Percentiles rank a stretch among this genome's conserved stretches.
Conservation (phyloP, 108 stramenopile species). For the Pseudonitzschia multistriata region DNA sequence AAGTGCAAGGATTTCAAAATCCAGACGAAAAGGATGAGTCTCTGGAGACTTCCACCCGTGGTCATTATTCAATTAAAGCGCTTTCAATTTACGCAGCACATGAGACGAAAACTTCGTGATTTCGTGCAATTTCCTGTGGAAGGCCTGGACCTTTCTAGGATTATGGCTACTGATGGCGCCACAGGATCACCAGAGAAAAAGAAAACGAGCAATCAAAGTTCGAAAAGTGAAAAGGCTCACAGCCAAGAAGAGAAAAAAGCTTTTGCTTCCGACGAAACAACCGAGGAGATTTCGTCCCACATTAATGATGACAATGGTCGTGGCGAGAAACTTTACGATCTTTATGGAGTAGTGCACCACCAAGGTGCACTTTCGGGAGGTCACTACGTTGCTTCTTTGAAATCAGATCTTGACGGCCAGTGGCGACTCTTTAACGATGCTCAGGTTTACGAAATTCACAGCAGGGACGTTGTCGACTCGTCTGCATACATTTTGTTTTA, state of each 20-base stretch:
- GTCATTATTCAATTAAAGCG: conserved; percentile 96
- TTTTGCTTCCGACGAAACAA: neutral
- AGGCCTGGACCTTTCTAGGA: conserved; percentile 82
- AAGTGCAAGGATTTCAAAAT: conserved; percentile 89
- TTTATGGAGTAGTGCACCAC: conserved; percentile 91
- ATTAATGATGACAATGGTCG: conserved; percentile 36
- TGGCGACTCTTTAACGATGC: conserved; percentile 92
- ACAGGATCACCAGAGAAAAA: neutral
- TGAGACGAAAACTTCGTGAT: conserved; percentile 90
- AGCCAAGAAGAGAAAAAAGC: neutral
- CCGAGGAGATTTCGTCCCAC: conserved; percentile 6
- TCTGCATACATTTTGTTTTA: conserved; percentile 91
- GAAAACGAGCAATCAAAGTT: neutral
- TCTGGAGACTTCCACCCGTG: conserved; percentile 93
- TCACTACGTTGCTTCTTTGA: conserved; percentile 87
- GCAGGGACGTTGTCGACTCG: conserved; percentile 82
- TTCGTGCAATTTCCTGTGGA: conserved; percentile 89
- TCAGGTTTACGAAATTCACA: conserved; percentile 77
- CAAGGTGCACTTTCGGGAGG: conserved; percentile 87
- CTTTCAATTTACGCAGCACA: conserved; percentile 88
- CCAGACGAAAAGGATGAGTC: conserved; percentile 84
- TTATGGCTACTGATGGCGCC: conserved; percentile 61
- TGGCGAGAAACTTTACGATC: conserved; percentile 74
- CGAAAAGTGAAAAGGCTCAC: neutral
- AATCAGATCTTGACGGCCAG: conserved; percentile 81